Evolutionary conservation across 306 rosid genomes (phyloP).

Genomic region (Dicorynia guianensis): DNA sequence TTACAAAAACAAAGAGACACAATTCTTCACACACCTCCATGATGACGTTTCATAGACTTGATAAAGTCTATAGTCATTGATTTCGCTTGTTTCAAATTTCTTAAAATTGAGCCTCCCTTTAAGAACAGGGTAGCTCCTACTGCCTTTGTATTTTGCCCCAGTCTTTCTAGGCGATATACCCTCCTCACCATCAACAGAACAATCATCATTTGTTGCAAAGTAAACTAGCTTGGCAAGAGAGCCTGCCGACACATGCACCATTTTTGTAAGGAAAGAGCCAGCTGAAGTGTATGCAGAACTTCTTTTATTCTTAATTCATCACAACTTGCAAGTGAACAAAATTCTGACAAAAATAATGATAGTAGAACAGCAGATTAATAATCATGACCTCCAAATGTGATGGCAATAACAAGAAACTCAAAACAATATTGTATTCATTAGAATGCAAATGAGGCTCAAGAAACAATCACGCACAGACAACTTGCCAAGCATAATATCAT

Average conservation of each 20-base stretch:
- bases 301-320: slow-evolving; percentile 16
- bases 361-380: slow-evolving; percentile 22
- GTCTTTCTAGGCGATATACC: slow-evolving; percentile 46
- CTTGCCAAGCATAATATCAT: slow-evolving; percentile 6
- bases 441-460: neutral
- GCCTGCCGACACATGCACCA: slow-evolving; percentile 57
- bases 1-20: slow-evolving; percentile 16
- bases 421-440: neutral
- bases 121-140: slow-evolving; percentile 47
- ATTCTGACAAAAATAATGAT: slow-evolving; percentile 12
- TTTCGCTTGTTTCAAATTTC: slow-evolving; percentile 85
- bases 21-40: slow-evolving; percentile 54
- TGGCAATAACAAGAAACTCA: slow-evolving; percentile 19
- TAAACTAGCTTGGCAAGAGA: slow-evolving; percentile 86
- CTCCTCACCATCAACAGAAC: slow-evolving; percentile 44
- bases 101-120: slow-evolving; percentile 84
- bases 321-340: neutral
- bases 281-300: slow-evolving; percentile 24
- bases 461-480: neutral
- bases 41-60: slow-evolving; percentile 67
- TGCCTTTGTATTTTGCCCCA: slow-evolving; percentile 47
- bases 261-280: slow-evolving; percentile 18
- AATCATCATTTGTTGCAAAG: slow-evolving; percentile 62
- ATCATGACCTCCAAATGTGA: neutral
- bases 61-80: slow-evolving; percentile 80